Conservation (phyloP, 129 eudicot species). For the Lonicera japonica region DNA sequence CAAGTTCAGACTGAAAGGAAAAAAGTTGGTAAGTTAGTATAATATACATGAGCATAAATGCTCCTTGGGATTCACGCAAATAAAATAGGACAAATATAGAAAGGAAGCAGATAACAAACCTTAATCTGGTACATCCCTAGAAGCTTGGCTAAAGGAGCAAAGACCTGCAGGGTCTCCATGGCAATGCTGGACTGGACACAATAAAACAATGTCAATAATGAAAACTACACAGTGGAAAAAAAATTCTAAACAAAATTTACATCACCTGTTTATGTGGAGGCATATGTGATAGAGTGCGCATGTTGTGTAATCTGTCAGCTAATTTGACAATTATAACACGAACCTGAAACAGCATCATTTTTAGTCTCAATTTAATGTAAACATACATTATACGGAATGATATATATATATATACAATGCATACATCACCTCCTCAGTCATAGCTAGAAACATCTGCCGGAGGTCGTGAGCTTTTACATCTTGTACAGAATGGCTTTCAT, state of each 20-base stretch:
- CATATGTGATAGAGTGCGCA: conserved; percentile 98
- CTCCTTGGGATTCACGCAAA: neutral
- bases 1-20: conserved; percentile 85
- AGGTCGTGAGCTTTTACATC: conserved; percentile 98
- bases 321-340: conserved; percentile 96
- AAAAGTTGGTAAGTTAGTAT: conserved; percentile 1
- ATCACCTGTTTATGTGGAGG: conserved; percentile 97
- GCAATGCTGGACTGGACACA: conserved; percentile 88
- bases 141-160: conserved; percentile 94
- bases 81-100: neutral
- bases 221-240: neutral
- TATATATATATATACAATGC: neutral
- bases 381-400: conserved; percentile 7
- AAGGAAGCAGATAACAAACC: conserved; percentile 33
- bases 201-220: conserved; percentile 9
- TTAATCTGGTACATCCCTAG: conserved; percentile 93
- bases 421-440: conserved; percentile 85
- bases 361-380: conserved; percentile 8
- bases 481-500: conserved; percentile 72
- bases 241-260: conserved; percentile 3
- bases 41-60: neutral
- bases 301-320: conserved; percentile 98
- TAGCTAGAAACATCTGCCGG: conserved; percentile 96
- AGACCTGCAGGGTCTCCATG: conserved; percentile 88
- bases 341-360: conserved; percentile 49